phyloP scores from a whole-genome alignment of 257 asterid species.

The Ilex aquifolium region DNA sequence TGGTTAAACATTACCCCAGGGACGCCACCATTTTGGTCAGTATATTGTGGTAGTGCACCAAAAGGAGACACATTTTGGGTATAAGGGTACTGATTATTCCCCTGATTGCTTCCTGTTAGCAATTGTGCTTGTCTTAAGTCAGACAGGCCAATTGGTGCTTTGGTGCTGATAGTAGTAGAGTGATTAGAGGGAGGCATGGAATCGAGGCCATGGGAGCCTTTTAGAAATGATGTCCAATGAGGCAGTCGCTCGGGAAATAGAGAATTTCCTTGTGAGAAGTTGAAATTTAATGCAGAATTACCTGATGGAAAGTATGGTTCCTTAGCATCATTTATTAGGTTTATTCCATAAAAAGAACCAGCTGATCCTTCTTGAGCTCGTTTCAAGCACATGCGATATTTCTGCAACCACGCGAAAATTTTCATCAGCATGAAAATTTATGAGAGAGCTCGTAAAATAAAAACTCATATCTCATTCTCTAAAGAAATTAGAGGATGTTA shows the following conservation, averaged over 20 bases:
- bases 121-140: not conserved
- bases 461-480: no score
- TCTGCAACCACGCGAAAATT: slow-evolving; percentile 34
- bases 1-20: slow-evolving; percentile 7
- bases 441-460: no score
- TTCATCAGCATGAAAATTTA: no score
- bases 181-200: not conserved
- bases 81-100: not conserved
- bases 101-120: not conserved
- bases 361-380: slow-evolving; percentile 25
- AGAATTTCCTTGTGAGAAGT: slow-evolving; percentile 4
- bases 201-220: slow-evolving; percentile 3
- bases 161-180: not conserved
- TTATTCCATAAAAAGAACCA: slow-evolving; percentile 13
- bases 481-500: not conserved
- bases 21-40: slow-evolving; percentile 7
- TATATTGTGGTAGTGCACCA: slow-evolving; percentile 1
- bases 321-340: slow-evolving; percentile 10
- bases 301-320: slow-evolving; percentile 12
- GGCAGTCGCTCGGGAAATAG: not conserved
- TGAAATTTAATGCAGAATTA: slow-evolving; percentile 3
- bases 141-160: not conserved
- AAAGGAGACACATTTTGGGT: not conserved
- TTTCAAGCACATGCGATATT: slow-evolving; percentile 42
- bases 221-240: slow-evolving; percentile 7